phyloP scores from a whole-genome alignment of 768 basidiomycete species.

The Tephrocybe sp. region DNA sequence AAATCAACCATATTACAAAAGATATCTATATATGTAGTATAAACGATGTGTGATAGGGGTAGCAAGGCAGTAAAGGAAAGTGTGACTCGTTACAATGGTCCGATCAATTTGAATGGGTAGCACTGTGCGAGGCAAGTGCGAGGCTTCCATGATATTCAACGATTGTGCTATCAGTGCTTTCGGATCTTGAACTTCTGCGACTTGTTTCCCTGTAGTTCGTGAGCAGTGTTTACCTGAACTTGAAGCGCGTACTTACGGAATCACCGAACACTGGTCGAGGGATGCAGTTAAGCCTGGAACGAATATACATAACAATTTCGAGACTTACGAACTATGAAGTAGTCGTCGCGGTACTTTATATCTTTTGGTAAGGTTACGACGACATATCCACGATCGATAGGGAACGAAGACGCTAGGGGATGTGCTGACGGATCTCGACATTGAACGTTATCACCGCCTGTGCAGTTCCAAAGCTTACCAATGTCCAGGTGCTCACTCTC shows the following conservation, averaged over 20 bases:
- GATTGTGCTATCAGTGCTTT: slow-evolving; percentile 4
- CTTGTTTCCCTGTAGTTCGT: slow-evolving; percentile 22
- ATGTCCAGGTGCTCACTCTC: slow-evolving; percentile 48
- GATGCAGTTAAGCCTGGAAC: background rate
- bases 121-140: no score
- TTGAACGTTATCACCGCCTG: background rate
- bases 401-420: slow-evolving; percentile 27
- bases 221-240: background rate
- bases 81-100: no score
- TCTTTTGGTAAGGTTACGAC: slow-evolving; percentile 15
- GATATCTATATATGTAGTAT: no score
- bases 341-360: slow-evolving; percentile 19
- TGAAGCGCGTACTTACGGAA: slow-evolving; percentile 20
- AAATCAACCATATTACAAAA: no score
- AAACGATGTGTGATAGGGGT: no score
- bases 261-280: slow-evolving; percentile 27
- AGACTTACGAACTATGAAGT: slow-evolving; percentile 27
- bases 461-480: slow-evolving; percentile 27
- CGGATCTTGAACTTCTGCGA: slow-evolving; percentile 25
- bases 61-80: no score
- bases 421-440: slow-evolving; percentile 16
- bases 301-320: background rate
- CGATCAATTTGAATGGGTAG: no score
- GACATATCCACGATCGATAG: slow-evolving; percentile 17
- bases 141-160: no score